phyloP scores from a whole-genome alignment of 257 asterid species.

The Nyctanthes arbortristis region DNA sequence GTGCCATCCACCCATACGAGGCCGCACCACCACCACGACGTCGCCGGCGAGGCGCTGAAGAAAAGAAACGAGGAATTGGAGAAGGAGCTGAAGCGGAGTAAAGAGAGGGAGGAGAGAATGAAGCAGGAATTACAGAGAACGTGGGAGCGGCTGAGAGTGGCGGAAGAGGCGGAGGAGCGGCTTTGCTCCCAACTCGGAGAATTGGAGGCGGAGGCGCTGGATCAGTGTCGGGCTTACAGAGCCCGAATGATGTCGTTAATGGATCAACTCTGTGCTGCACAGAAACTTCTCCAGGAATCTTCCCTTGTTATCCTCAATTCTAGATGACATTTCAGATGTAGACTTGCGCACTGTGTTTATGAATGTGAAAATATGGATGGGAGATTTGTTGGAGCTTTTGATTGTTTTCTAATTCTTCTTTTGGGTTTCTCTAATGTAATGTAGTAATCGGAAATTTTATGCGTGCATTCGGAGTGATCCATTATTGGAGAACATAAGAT shows the following conservation, averaged over 20 bases:
- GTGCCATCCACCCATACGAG: slow-evolving; percentile 23
- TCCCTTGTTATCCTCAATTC: slow-evolving; percentile 28
- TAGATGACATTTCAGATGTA: slow-evolving; percentile 4
- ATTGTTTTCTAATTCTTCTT: too few species aligned
- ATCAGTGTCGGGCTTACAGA: slow-evolving; percentile 55
- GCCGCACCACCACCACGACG: slow-evolving; percentile 10
- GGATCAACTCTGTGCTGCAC: slow-evolving; percentile 51
- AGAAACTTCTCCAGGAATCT: slow-evolving; percentile 30
- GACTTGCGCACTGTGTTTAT: too few species aligned
- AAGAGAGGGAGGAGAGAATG: slow-evolving; percentile 65
- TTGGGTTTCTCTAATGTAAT: too few species aligned
- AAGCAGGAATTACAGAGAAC: slow-evolving; percentile 42
- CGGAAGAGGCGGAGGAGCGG: slow-evolving; percentile 90
- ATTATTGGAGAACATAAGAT: too few species aligned
- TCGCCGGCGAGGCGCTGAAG: slow-evolving; percentile 39
- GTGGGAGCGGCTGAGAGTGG: slow-evolving; percentile 59
- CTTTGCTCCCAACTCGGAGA: slow-evolving; percentile 83
- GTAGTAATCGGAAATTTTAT: too few species aligned
- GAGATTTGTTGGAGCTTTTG: too few species aligned
- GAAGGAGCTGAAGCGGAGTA: slow-evolving; percentile 50
- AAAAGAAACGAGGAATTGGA: slow-evolving; percentile 75
- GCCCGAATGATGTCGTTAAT: slow-evolving; percentile 38
- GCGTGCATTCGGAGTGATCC: too few species aligned
- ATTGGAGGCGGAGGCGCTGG: slow-evolving; percentile 81
- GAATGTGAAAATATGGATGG: too few species aligned